A percentile compares a stretch with the other conserved stretches of the same genome.
Evolutionary conservation across 306 rosid species (phyloP).

Genomic region (Castanea crenata): DNA sequence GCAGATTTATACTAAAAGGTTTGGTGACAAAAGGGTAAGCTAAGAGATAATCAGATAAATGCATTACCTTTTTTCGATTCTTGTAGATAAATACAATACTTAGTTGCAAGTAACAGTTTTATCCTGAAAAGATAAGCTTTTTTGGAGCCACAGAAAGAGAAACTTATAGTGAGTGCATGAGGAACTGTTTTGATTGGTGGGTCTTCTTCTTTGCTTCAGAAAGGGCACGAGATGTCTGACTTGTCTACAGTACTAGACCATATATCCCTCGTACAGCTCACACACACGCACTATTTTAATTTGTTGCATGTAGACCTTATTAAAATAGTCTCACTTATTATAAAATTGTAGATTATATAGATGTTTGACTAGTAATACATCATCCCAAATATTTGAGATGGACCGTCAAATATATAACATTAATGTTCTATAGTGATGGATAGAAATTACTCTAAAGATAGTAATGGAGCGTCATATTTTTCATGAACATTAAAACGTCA

Average conservation of each 20-base stretch:
- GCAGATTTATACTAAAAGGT: constrained; percentile 15
- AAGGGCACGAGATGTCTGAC: background rate
- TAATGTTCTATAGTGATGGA: background rate
- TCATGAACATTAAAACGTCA: no score
- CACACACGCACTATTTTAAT: background rate
- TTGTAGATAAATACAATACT: background rate
- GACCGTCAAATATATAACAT: background rate
- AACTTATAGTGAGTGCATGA: constrained; percentile 29
- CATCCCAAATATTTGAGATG: background rate
- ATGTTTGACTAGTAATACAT: background rate
- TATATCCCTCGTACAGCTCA: background rate
- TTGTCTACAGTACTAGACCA: background rate
- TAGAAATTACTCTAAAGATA: background rate
- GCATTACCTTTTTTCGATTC: no score
- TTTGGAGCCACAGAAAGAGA: constrained; percentile 16
- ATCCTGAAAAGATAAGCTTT: constrained; percentile 5
- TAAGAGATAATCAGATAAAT: background rate
- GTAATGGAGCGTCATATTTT: no score
- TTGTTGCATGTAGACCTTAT: background rate
- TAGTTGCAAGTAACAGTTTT: background rate
- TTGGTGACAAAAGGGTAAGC: constrained; percentile 4
- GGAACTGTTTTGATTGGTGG: constrained; percentile 11
- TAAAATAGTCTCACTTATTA: background rate
- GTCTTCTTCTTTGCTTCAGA: background rate
- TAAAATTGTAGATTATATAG: background rate